phyloP scores from a whole-genome alignment of 768 basidiomycete genomes.

The Auricularia sp. region DNA sequence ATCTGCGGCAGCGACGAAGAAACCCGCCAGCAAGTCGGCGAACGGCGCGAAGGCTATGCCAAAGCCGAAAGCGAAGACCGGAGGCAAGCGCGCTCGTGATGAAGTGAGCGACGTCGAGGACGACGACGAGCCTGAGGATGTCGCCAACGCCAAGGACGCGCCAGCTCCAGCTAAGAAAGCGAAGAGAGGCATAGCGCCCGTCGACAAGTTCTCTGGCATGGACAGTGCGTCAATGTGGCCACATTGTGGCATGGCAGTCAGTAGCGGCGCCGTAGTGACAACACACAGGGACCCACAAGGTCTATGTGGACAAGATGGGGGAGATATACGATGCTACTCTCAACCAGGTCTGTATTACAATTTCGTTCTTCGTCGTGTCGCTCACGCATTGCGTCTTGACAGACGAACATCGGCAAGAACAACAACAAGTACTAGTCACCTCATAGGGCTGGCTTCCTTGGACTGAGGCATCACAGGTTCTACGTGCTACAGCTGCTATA shows the following conservation, averaged over 20 bases:
- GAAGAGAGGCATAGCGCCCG: constrained; percentile 46
- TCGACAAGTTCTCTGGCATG: constrained; percentile 38
- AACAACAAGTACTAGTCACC: constrained; percentile 28
- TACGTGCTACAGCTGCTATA: constrained; percentile 51
- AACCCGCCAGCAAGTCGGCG: constrained; percentile 10
- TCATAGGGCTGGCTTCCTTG: neutral
- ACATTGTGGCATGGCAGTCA: neutral
- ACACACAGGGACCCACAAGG: constrained; percentile 39
- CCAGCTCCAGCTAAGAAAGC: constrained; percentile 26
- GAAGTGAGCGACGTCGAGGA: neutral
- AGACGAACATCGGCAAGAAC: constrained; percentile 41
- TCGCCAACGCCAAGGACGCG: neutral
- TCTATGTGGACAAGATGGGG: constrained; percentile 30
- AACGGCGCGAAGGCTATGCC: neutral
- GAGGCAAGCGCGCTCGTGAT: neutral
- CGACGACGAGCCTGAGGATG: neutral
- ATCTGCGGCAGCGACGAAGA: constrained; percentile 3
- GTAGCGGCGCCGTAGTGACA: neutral
- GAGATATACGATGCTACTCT: constrained; percentile 51
- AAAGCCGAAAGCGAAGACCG: neutral
- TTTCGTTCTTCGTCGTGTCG: too few relatives aligned
- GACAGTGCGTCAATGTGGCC: constrained; percentile 30
- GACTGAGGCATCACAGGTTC: constrained; percentile 28
- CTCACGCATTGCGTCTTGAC: too few relatives aligned
- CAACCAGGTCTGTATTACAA: neutral